phyloP scores from a whole-genome alignment of 2,329 filamentous ascomycete genomes.

The Apiospora marii region DNA sequence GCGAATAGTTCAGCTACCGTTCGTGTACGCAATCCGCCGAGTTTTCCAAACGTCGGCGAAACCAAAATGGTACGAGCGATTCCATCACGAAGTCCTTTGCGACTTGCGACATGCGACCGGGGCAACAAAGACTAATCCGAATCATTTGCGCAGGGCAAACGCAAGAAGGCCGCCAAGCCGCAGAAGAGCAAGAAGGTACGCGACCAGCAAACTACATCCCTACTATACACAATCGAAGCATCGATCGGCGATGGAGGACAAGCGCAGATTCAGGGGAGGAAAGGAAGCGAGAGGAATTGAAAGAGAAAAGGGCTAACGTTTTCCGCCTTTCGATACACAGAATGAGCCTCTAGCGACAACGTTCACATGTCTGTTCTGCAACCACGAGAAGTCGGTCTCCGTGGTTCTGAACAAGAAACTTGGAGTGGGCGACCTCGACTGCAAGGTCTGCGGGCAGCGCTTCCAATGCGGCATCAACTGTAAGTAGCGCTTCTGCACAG shows the following conservation, averaged over 20 bases:
- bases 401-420: conserved; percentile 95
- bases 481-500: conserved; percentile 45
- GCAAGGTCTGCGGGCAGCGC: conserved; percentile 91
- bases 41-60: not conserved
- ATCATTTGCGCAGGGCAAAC: conserved; percentile 71
- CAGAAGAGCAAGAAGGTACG: conserved; percentile 75
- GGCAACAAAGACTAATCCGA: not conserved
- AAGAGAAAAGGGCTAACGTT: conserved; percentile 1
- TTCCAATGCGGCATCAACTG: conserved; percentile 96
- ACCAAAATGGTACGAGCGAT: not conserved
- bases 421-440: conserved; percentile 83
- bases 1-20: not conserved
- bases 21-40: conserved; percentile 6
- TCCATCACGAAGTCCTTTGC: not conserved
- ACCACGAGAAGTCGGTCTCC: conserved; percentile 90
- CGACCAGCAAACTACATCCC: not conserved
- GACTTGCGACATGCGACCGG: not conserved
- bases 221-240: not conserved
- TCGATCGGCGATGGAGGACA: not conserved
- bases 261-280: not conserved
- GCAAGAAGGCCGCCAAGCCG: conserved; percentile 91
- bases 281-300: not conserved
- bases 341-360: conserved; percentile 77
- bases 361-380: conserved; percentile 99
- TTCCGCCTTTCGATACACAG: conserved; percentile 46